phyloP scores from a whole-genome alignment of 2,329 filamentous ascomycete genomes.

The Sarocladium strictum region DNA sequence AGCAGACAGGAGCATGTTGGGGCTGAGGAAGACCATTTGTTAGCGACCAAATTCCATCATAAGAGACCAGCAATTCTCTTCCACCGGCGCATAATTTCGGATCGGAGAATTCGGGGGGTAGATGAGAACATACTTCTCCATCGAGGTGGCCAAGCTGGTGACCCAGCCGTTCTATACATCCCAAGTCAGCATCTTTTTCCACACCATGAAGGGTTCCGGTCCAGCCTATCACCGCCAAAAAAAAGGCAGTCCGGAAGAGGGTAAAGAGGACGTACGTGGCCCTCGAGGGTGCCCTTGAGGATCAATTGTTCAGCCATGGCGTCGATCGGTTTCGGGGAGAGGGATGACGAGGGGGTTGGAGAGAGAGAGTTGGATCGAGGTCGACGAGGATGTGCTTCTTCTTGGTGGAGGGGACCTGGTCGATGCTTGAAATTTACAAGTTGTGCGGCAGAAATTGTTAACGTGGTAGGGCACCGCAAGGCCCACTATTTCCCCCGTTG shows the following conservation, averaged over 20 bases:
- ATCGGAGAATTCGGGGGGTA: constrained; percentile 1
- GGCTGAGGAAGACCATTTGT: constrained; percentile 46
- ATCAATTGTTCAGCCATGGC: constrained; percentile 89
- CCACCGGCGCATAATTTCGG: background rate
- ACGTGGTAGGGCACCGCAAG: constrained; percentile 2
- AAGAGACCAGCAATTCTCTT: background rate
- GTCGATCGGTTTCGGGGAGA: constrained; percentile 35
- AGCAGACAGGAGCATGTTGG: constrained; percentile 98
- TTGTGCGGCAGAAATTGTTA: constrained; percentile 10
- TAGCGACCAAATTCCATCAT: constrained; percentile 12
- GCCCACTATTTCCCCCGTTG: background rate
- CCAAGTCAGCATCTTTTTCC: background rate
- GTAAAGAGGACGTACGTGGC: constrained; percentile 64
- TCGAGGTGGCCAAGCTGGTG: constrained; percentile 94
- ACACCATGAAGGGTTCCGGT: background rate
- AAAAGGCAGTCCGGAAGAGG: background rate
- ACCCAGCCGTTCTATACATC: constrained; percentile 80
- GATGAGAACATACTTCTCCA: constrained; percentile 76
- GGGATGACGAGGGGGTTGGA: constrained; percentile 25
- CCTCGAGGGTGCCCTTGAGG: constrained; percentile 95
- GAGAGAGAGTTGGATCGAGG: constrained; percentile 22
- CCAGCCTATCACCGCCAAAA: constrained; percentile 5
- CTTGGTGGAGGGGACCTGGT: constrained; percentile 2
- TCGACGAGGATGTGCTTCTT: constrained; percentile 6
- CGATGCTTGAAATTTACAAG: constrained; percentile 8